Evolutionary conservation across 2,329 filamentous ascomycete genomes (phyloP).

Genomic region (Tetracladium maxilliforme): DNA sequence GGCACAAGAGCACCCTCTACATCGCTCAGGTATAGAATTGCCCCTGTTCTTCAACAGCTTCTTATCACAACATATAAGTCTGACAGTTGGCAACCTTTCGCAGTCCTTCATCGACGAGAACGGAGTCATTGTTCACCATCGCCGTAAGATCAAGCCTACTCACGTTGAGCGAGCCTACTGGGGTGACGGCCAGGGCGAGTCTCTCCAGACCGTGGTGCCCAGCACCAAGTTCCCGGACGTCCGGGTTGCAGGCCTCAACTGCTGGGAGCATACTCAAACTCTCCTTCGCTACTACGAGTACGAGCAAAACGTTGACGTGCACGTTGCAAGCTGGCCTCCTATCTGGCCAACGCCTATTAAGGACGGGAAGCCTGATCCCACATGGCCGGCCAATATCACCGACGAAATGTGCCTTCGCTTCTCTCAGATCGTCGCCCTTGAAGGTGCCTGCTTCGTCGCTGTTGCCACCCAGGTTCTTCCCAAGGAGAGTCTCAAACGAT

Average conservation of each 20-base stretch:
- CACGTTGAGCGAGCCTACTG: slow-evolving; percentile 23
- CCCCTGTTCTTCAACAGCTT: neutral
- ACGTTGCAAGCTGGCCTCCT: slow-evolving; percentile 12
- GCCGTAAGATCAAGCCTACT: slow-evolving; percentile 35
- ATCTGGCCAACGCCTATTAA: slow-evolving; percentile 4
- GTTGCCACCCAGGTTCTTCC: slow-evolving; percentile 10
- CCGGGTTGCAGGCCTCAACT: slow-evolving; percentile 4
- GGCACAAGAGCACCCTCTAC: slow-evolving; percentile 27
- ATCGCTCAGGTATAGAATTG: slow-evolving; percentile 20
- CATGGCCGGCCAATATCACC: slow-evolving; percentile 9
- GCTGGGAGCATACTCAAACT: slow-evolving; percentile 3
- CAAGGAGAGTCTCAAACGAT: slow-evolving; percentile 6
- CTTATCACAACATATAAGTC: too few relatives aligned
- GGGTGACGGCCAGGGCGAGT: slow-evolving; percentile 3
- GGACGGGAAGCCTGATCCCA: slow-evolving; percentile 5
- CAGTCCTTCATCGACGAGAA: slow-evolving; percentile 8
- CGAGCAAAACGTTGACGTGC: slow-evolving; percentile 10
- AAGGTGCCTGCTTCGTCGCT: slow-evolving; percentile 11
- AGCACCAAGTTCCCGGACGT: slow-evolving; percentile 2
- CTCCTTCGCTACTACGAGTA: slow-evolving; percentile 11
- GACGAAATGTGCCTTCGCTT: slow-evolving; percentile 6
- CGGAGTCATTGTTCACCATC: slow-evolving; percentile 27
- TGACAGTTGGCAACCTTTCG: slow-evolving; percentile 5
- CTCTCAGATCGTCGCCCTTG: slow-evolving; percentile 10
- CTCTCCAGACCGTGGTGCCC: slow-evolving; percentile 2